These are phyloP conservation scores for Cardamine occulta DNA, from an alignment of 345 rosid species.

Conservation along the genomic window DNA sequence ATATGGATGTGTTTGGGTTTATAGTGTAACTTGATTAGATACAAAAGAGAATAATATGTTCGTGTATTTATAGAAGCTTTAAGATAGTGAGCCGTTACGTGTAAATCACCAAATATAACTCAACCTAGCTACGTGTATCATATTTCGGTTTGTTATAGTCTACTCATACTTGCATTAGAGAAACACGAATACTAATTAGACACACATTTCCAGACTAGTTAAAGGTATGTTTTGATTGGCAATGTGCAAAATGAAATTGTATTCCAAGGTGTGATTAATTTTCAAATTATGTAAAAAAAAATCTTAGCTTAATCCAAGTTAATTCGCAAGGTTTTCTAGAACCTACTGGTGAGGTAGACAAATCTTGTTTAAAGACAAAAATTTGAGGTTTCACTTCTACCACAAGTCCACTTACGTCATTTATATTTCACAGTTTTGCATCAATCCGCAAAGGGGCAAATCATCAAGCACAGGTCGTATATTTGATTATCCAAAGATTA, in stretches of 20 bases:
- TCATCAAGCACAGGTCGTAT: neutral
- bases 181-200: neutral
- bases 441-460: neutral
- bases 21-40: conserved; percentile 15
- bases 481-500: conserved; percentile 18
- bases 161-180: neutral
- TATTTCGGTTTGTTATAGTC: conserved; percentile 1
- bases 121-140: neutral
- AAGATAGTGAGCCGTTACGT: conserved; percentile 32
- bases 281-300: neutral
- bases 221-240: neutral
- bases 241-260: conserved; percentile 10
- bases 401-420: neutral
- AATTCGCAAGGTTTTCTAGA: neutral
- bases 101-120: conserved; percentile 28
- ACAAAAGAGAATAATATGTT: conserved; percentile 19
- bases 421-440: neutral
- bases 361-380: neutral
- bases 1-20: conserved; percentile 7
- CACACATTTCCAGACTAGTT: conserved; percentile 8
- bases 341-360: neutral
- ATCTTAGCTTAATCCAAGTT: neutral
- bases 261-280: neutral
- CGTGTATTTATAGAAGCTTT: conserved; percentile 39
- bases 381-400: neutral